A percentile compares a stretch with the other conserved stretches of the same genome.
These are phyloP conservation scores for Verticillium nubilum DNA, from an alignment of 2,329 filamentous ascomycete species.

Conservation along the genomic window DNA sequence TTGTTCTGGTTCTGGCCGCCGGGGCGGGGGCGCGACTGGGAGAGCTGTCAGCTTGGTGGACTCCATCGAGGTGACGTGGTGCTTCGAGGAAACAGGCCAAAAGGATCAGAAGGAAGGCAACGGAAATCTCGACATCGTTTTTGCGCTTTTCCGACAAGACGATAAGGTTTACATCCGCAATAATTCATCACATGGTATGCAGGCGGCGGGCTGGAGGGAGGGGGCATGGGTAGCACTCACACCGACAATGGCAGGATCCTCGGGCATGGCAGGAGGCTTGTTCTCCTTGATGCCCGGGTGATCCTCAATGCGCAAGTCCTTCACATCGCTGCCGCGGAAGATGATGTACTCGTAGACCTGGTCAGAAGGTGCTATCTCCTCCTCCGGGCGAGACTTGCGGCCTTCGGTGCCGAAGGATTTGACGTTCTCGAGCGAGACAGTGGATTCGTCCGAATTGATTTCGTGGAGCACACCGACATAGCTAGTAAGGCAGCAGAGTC, in stretches of 20 bases:
- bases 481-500: conserved; percentile 37
- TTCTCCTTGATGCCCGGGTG: conserved; percentile 68
- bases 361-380: conserved; percentile 79
- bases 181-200: conserved; percentile 73
- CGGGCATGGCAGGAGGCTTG: conserved; percentile 72
- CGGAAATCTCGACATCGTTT: conserved; percentile 93
- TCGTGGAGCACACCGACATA: conserved; percentile 95
- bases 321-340: conserved; percentile 96
- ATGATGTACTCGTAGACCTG: conserved; percentile 98
- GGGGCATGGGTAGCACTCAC: conserved; percentile 58
- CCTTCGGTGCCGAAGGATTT: conserved; percentile 92
- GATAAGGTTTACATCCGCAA: conserved; percentile 88
- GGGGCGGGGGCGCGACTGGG: conserved; percentile 34
- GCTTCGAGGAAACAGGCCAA: conserved; percentile 8
- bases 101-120: conserved; percentile 98
- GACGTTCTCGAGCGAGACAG: conserved; percentile 95
- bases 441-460: conserved; percentile 96
- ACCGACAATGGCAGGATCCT: conserved; percentile 93
- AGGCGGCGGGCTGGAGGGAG: conserved; percentile 7
- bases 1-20: conserved; percentile 24
- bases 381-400: conserved; percentile 68
- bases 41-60: conserved; percentile 8
- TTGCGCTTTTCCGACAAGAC: conserved; percentile 86
- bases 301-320: conserved; percentile 92
- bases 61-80: neutral